Conservation (phyloP, 768 basidiomycete species). For the Lentinula lateritia region DNA sequence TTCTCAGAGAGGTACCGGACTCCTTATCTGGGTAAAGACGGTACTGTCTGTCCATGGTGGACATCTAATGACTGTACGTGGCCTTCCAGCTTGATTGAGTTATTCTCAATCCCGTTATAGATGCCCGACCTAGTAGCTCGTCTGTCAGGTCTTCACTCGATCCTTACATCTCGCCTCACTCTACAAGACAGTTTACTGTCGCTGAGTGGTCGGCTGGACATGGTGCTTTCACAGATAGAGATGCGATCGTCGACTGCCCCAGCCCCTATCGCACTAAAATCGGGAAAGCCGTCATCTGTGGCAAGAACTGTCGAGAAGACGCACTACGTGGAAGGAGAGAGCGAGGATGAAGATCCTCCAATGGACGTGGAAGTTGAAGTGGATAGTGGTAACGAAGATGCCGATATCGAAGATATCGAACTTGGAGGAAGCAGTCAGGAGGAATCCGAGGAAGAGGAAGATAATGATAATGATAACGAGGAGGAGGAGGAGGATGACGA, state of each 20-base stretch:
- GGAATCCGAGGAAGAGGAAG: slow-evolving; percentile 1
- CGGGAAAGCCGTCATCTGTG: slow-evolving; percentile 27
- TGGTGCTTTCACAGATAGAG: slow-evolving; percentile 91
- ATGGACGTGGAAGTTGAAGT: slow-evolving; percentile 8
- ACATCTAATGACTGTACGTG: slow-evolving; percentile 87
- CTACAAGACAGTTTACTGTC: slow-evolving; percentile 82
- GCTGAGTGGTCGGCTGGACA: slow-evolving; percentile 86
- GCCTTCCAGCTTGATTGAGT: slow-evolving; percentile 2
- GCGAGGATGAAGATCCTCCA: slow-evolving; percentile 6
- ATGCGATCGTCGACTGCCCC: slow-evolving; percentile 74
- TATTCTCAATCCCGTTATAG: slow-evolving; percentile 33
- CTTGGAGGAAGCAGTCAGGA: slow-evolving; percentile 8
- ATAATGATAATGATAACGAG: background rate
- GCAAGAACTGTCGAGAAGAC: slow-evolving; percentile 15
- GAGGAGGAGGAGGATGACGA: slow-evolving; percentile 7
- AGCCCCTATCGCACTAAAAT: slow-evolving; percentile 41
- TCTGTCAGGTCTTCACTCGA: slow-evolving; percentile 78
- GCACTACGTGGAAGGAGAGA: slow-evolving; percentile 7
- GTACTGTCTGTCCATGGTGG: slow-evolving; percentile 84
- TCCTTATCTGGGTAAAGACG: slow-evolving; percentile 75
- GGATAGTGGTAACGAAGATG: slow-evolving; percentile 2
- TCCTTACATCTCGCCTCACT: slow-evolving; percentile 71
- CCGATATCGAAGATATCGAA: slow-evolving; percentile 8
- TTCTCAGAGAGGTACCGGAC: slow-evolving; percentile 64
- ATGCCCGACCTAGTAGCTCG: slow-evolving; percentile 90